Evolutionary conservation across 1,139 yeast species (phyloP), one percentile per base, ranked within the genome.

Genomic region (Diutina ranongensis): DNA sequence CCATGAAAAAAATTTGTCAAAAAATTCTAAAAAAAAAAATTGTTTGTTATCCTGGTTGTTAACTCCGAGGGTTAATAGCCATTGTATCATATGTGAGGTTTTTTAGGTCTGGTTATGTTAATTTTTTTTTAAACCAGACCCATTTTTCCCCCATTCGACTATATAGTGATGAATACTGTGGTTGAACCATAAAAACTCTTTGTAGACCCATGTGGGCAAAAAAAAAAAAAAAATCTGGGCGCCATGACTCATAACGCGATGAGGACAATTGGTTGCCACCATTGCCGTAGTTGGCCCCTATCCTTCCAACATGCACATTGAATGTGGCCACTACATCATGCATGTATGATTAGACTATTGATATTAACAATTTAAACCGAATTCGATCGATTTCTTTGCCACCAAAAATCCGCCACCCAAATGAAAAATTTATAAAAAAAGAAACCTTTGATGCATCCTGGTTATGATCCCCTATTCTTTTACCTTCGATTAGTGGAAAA

Each of bases 121-220:
- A 25, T 25, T 25, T 38, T 38, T 38, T 38, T 25, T 38, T 25
- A 22, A 38, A 22, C 42, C 42, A 38, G 42, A 38, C 32, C 32
- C 18, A 25, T 38, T 38, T 38, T 38, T 25, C 42, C 42, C 32
- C 32, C 27, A 20, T 20, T n/a, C 28, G 13, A 21, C 34, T 31
- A 31, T 25, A n/a, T 31, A 12, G 34, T 31, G 34, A 31, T 31
- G 34, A 31, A 31, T 31, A 31, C 34, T 12, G 34, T 31, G 28
- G 28, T 25, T 25, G 28, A 25, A 5, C 10, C 5, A 25, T 25
- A 25, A 25, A 5, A 10, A 10, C 10, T 25, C n/a, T n/a, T n/a
- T n/a, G n/a, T n/a, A n/a, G n/a, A n/a, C n/a, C n/a, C n/a, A n/a
- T n/a, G n/a, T n/a, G n/a, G n/a, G n/a, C n/a, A n/a, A n/a, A n/a